These are phyloP conservation scores for Claviceps digitariae DNA, from an alignment of 2,329 filamentous ascomycete genomes.

Conservation along the genomic window DNA sequence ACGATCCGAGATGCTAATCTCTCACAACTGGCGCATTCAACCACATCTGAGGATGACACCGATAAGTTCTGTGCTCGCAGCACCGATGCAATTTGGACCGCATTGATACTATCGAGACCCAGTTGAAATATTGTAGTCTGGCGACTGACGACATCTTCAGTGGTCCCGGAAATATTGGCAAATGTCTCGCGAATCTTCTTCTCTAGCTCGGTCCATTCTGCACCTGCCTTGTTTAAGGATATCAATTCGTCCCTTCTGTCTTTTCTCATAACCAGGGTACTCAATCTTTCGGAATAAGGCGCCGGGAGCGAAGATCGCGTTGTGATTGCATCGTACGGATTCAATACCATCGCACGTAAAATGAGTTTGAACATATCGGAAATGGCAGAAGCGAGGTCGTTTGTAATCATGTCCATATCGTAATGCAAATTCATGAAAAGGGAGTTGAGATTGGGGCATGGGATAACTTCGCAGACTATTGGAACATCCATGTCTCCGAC, in stretches of 20 bases:
- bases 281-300: constrained; percentile 7
- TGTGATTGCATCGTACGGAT: constrained; percentile 12
- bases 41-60: constrained; percentile 58
- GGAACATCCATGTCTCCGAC: constrained; percentile 58
- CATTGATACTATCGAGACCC: constrained; percentile 86
- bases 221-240: constrained; percentile 8
- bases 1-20: constrained; percentile 20
- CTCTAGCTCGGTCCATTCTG: constrained; percentile 39
- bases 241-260: constrained; percentile 8
- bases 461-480: constrained; percentile 61
- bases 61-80: constrained; percentile 46
- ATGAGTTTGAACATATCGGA: constrained; percentile 18
- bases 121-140: constrained; percentile 69
- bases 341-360: constrained; percentile 13
- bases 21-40: constrained; percentile 44
- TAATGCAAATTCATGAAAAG: constrained; percentile 51
- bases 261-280: constrained; percentile 10
- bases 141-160: constrained; percentile 35
- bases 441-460: constrained; percentile 34
- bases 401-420: constrained; percentile 29
- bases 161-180: constrained; percentile 41
- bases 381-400: constrained; percentile 15
- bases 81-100: constrained; percentile 59
- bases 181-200: constrained; percentile 40
- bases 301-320: background rate